Evolutionary conservation across 129 eudicot genomes (phyloP).

Genomic region (Tagetes erecta): DNA sequence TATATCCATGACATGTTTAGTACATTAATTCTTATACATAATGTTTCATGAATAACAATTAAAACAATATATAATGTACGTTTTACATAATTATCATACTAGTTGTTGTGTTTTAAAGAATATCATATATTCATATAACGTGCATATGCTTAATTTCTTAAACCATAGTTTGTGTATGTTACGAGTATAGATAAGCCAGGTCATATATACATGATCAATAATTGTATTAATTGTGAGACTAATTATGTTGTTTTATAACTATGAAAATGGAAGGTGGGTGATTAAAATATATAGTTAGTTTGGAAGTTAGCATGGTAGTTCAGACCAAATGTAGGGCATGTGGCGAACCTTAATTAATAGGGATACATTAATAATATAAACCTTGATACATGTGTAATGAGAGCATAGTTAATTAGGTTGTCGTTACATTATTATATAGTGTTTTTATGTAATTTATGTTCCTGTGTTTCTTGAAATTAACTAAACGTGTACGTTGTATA

Average conservation of each 20-base stretch:
- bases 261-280: conserved; percentile 21
- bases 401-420: conserved; percentile 30
- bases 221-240: conserved; percentile 20
- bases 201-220: conserved; percentile 22
- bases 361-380: conserved; percentile 17
- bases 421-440: conserved; percentile 12
- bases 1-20: no score
- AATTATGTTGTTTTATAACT: conserved; percentile 18
- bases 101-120: no score
- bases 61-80: no score
- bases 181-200: conserved; percentile 8
- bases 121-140: no score
- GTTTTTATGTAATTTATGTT: background rate
- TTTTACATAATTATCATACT: no score
- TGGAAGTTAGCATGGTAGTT: conserved; percentile 34
- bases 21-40: no score
- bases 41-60: no score
- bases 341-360: conserved; percentile 33
- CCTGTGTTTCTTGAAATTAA: background rate
- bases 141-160: background rate
- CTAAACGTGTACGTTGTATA: background rate
- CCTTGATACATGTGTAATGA: conserved; percentile 24
- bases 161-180: background rate
- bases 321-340: conserved; percentile 42
- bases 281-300: conserved; percentile 30